Evolutionary conservation across 768 basidiomycete species (phyloP).

Genomic region (Ephemerocybe angulata): DNA sequence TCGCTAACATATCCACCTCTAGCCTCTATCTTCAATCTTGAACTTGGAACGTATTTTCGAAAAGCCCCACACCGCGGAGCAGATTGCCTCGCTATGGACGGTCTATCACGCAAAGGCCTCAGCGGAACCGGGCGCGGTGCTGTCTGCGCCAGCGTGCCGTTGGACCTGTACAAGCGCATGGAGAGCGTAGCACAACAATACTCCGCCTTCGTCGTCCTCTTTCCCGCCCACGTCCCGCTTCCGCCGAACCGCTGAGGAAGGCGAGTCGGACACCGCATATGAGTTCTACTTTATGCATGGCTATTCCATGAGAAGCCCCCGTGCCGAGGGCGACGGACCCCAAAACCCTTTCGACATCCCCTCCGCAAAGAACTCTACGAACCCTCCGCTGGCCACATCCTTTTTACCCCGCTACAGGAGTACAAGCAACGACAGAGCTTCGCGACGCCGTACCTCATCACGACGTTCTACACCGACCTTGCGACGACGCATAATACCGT

Average conservation of each 20-base stretch:
- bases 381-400: conserved; percentile 67
- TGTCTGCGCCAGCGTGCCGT: conserved; percentile 78
- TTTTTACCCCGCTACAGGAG: conserved; percentile 92
- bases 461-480: conserved; percentile 92
- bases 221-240: conserved; percentile 45
- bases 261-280: conserved; percentile 45
- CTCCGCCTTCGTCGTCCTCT: conserved; percentile 77
- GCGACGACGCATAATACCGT: conserved; percentile 75
- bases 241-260: conserved; percentile 22
- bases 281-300: conserved; percentile 93
- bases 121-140: conserved; percentile 79
- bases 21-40: conserved; percentile 82
- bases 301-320: conserved; percentile 72
- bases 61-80: conserved; percentile 64
- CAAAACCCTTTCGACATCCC: conserved; percentile 45
- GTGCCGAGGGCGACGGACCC: conserved; percentile 39
- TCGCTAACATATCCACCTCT: conserved; percentile 7
- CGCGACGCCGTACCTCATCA: conserved; percentile 85
- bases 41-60: conserved; percentile 68
- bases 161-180: conserved; percentile 73
- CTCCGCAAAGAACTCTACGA: conserved; percentile 24
- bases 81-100: conserved; percentile 83
- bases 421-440: conserved; percentile 83
- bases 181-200: conserved; percentile 56
- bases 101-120: conserved; percentile 83